Conservation (phyloP, 352 stramenopile species). For the Peronospora destructor region DNA sequence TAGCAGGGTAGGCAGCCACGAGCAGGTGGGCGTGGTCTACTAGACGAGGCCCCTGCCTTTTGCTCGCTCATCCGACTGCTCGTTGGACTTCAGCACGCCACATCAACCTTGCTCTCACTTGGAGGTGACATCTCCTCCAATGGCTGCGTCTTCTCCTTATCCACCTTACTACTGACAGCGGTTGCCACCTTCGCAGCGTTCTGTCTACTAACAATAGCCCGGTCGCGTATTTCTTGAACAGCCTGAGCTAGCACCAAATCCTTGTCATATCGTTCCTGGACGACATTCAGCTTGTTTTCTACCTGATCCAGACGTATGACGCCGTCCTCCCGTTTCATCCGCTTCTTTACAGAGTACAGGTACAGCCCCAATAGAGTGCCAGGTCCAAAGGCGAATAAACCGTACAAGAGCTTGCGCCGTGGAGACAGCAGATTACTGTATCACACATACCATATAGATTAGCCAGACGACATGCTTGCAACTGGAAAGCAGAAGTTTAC, state of each 20-base stretch:
- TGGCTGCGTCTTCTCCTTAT: slow-evolving; percentile 4
- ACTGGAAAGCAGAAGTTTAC: slow-evolving; percentile 10
- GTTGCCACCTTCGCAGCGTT: slow-evolving; percentile 13
- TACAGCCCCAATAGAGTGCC: slow-evolving; percentile 61
- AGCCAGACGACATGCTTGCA: not conserved
- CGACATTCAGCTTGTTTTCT: slow-evolving; percentile 32
- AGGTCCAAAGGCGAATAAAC: slow-evolving; percentile 57
- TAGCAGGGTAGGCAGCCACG: no score
- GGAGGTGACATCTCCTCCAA: not conserved
- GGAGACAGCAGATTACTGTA: slow-evolving; percentile 56
- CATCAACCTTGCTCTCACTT: slow-evolving; percentile 35
- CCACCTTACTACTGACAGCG: slow-evolving; percentile 1
- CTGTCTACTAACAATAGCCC: slow-evolving; percentile 28
- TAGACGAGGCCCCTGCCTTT: not conserved
- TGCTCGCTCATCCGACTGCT: slow-evolving; percentile 7
- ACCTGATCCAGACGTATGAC: slow-evolving; percentile 37
- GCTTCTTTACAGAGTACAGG: slow-evolving; percentile 57
- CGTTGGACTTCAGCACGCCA: slow-evolving; percentile 23
- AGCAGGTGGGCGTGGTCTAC: no score
- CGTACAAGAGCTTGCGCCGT: slow-evolving; percentile 60
- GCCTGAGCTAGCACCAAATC: slow-evolving; percentile 40
- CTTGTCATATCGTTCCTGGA: slow-evolving; percentile 43
- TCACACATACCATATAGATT: not conserved
- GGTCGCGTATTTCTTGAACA: no score
- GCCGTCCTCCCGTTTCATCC: slow-evolving; percentile 69